Conservation (phyloP, 2,329 filamentous ascomycete genomes). For the Neofusicoccum cordaticola region DNA sequence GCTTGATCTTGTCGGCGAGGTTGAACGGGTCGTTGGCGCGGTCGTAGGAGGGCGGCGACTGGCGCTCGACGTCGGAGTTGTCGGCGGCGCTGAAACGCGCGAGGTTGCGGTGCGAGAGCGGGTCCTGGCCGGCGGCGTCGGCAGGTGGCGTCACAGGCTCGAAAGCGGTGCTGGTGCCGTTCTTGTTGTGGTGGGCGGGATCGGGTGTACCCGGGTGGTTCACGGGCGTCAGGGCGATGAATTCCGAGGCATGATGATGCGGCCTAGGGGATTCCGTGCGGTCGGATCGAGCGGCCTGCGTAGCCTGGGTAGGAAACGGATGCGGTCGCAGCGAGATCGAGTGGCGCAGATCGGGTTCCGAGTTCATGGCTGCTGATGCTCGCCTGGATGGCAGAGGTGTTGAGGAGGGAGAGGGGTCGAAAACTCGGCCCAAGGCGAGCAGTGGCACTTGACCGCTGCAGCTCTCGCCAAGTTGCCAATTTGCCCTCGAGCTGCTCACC, state of each 20-base stretch:
- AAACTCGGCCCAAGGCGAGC: not conserved
- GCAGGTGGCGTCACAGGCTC: conserved; percentile 31
- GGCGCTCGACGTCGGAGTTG: conserved; percentile 43
- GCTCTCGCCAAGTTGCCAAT: not conserved
- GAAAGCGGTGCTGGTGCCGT: conserved; percentile 40
- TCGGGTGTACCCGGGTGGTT: conserved; percentile 26
- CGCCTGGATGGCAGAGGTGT: not conserved
- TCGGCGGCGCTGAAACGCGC: conserved; percentile 28
- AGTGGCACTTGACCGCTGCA: not conserved
- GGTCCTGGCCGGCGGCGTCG: conserved; percentile 29
- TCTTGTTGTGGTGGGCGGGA: conserved; percentile 21
- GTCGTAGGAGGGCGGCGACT: conserved; percentile 57
- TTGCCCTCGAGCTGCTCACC: no score
- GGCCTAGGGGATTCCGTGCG: not conserved
- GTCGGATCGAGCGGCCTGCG: conserved; percentile 24
- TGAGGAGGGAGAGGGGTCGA: not conserved
- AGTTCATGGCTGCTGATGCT: conserved; percentile 27
- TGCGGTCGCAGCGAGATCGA: conserved; percentile 48
- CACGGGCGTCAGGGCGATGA: conserved; percentile 21
- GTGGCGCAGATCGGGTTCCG: conserved; percentile 47
- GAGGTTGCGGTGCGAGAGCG: conserved; percentile 33
- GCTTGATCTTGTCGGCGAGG: conserved; percentile 74
- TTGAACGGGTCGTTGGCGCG: conserved; percentile 75
- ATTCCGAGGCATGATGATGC: conserved; percentile 18
- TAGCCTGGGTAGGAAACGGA: conserved; percentile 42